These are phyloP conservation scores for Pythium myriotylum DNA, from an alignment of 352 stramenopile species.

Conservation along the genomic window DNA sequence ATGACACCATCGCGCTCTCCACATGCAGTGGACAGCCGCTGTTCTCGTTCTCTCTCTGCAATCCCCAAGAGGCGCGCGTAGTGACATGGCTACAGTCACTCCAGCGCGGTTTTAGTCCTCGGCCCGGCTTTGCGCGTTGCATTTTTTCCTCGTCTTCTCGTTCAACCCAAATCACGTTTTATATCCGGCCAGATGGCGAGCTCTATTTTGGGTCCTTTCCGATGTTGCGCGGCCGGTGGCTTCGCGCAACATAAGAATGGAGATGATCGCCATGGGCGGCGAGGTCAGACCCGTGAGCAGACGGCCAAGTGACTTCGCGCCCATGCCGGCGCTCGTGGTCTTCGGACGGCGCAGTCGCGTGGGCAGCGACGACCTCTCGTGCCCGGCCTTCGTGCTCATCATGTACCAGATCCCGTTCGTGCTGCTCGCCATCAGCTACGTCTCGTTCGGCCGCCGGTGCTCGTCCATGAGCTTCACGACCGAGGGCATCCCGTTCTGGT, in stretches of 20 bases:
- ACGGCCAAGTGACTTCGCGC: not conserved
- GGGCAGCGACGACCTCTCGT: constrained; percentile 87
- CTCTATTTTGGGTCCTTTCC: constrained; percentile 4
- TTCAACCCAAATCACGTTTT: constrained; percentile 16
- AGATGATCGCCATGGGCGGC: not conserved
- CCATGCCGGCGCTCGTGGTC: constrained; percentile 83
- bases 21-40: not conserved
- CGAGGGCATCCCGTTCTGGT: constrained; percentile 78
- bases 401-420: constrained; percentile 77
- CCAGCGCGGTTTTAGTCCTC: not conserved
- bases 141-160: not conserved
- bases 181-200: not conserved
- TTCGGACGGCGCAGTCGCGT: constrained; percentile 83
- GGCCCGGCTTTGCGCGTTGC: too few relatives aligned
- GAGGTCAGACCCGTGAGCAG: constrained; percentile 3
- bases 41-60: not conserved
- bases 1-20: not conserved
- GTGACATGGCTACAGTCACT: constrained; percentile 2
- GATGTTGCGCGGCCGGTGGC: not conserved
- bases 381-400: constrained; percentile 74
- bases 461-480: constrained; percentile 63
- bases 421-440: constrained; percentile 63
- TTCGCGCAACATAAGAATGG: not conserved
- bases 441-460: constrained; percentile 63
- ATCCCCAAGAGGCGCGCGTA: not conserved